Base-by-base conservation (phyloP, 2,329 filamentous ascomycete genomes). In the Penicillium janthinellum region DNA sequence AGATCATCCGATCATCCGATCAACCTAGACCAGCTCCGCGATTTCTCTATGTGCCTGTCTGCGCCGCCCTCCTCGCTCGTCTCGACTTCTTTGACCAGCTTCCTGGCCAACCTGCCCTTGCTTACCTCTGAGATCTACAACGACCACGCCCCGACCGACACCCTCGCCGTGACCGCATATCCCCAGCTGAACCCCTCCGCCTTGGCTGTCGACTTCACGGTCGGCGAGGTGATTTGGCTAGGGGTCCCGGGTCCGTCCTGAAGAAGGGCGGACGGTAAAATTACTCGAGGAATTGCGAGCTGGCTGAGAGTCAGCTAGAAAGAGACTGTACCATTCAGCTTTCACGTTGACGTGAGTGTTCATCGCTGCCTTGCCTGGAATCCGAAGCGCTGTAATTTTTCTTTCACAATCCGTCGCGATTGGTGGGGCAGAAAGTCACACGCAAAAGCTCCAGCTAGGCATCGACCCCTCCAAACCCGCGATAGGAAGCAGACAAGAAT, bases 251-350 rank as follows among this genome's bases (percentile, higher is more conserved):
- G 79, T 82, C 79, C 79, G 79, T 81, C 79, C 78, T 81, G 78
- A 80, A 76, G 61, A 75, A 78, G 78, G 78, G 76, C 79, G 79
- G 79, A 81, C 79, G 78, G 77, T 80, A 80, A 81, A 69, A 71
- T 74, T 69, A 62, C 69, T 69, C 58, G 61, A 62, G 64, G 62
- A 50, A 56, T 67, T 61, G 41, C 50, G 51, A 58, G 49, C 60
- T 63, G 60, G 65, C 62, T 49, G 41, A 15, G 42, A 54, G 22
- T 55, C 53, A 50, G 55, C 55, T 57, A 50, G 31, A 37, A 59
- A 55, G 49, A 65, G 51, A 61, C 54, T 37, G 58, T 54, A 50
- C 54, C 54, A 39, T 38, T 59, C 48, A 54, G 55, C 51, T 56
- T 17, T 28, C 45, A 59, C 60, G 44, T 60, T 61, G 57, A 68